Conservation (phyloP, 2,329 filamentous ascomycete species). For the Thielaviopsis populi region DNA sequence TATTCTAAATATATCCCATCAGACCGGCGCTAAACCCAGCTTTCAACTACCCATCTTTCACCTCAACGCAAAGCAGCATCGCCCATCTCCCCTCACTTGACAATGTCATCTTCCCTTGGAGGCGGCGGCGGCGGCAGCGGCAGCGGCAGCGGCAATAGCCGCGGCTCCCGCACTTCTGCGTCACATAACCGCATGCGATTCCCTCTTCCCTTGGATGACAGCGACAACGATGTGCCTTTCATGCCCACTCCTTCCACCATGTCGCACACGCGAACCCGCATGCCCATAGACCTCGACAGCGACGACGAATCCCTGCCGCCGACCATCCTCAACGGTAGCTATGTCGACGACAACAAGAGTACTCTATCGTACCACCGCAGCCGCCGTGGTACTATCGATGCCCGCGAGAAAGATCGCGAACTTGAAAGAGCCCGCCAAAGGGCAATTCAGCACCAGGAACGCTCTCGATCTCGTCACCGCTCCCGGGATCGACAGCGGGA, state of each 20-base stretch:
- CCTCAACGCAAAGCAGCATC: not conserved
- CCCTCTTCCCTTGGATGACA: slow-evolving; percentile 14
- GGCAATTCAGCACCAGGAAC: not conserved
- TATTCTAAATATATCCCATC: not conserved
- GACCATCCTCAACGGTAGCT: slow-evolving; percentile 11
- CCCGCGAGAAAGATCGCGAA: not conserved
- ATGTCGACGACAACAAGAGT: slow-evolving; percentile 11
- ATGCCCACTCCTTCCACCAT: slow-evolving; percentile 12
- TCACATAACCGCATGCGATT: slow-evolving; percentile 13
- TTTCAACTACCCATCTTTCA: not conserved
- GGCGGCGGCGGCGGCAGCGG: not conserved
- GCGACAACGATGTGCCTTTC: slow-evolving; percentile 13
- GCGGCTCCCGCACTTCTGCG: slow-evolving; percentile 8
- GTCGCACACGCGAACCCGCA: slow-evolving; percentile 15
- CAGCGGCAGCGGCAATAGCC: slow-evolving; percentile 7
- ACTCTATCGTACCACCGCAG: slow-evolving; percentile 5
- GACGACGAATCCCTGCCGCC: slow-evolving; percentile 12
- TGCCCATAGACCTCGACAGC: slow-evolving; percentile 14
- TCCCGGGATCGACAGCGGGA: not conserved
- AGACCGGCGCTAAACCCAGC: no score
- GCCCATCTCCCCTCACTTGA: not conserved
- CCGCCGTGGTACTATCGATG: not conserved
- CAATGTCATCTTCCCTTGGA: slow-evolving; percentile 11
- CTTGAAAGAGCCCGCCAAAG: not conserved
- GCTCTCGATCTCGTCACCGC: not conserved